phyloP scores from a whole-genome alignment of 148 eudicot genomes.

The Polygonum aviculare region DNA sequence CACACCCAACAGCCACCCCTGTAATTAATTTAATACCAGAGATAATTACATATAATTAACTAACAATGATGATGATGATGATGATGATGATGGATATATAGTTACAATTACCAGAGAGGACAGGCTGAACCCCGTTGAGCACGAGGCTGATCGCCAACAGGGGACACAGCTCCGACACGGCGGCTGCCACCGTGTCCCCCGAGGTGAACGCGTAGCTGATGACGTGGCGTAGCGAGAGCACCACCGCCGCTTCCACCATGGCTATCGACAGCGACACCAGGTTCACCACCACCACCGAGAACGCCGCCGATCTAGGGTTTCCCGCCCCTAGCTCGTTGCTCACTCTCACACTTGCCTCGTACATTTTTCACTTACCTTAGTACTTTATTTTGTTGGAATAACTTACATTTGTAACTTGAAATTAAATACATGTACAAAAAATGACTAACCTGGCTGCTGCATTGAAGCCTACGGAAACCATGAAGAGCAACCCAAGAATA shows the following conservation, averaged over 20 bases:
- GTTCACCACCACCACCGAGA: slow-evolving; percentile 37
- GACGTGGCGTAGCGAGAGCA: slow-evolving; percentile 29
- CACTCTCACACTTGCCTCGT: slow-evolving; percentile 35
- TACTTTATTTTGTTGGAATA: too few species aligned
- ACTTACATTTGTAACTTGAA: too few species aligned
- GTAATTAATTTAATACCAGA: not conserved
- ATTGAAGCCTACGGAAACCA: slow-evolving; percentile 42
- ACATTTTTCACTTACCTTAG: not conserved
- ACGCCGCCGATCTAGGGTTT: slow-evolving; percentile 46
- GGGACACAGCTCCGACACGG: slow-evolving; percentile 46
- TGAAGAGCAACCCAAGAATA: slow-evolving; percentile 24
- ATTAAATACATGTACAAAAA: not conserved
- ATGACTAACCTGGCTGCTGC: slow-evolving; percentile 43
- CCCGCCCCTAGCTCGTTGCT: slow-evolving; percentile 58
- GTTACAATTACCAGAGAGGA: slow-evolving; percentile 40
- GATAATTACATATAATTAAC: too few species aligned
- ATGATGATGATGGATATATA: not conserved
- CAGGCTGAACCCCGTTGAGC: slow-evolving; percentile 57
- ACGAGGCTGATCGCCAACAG: slow-evolving; percentile 36
- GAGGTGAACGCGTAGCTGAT: slow-evolving; percentile 51
- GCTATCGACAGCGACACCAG: slow-evolving; percentile 30
- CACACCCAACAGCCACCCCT: slow-evolving; percentile 69
- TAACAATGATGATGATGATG: too few species aligned
- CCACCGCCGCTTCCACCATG: slow-evolving; percentile 24
- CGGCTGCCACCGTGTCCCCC: slow-evolving; percentile 37